Percentiles rank a stretch among this genome's conserved stretches.
Conservation (phyloP, 2,329 filamentous ascomycete genomes). For the Aspergillus udagawae region DNA sequence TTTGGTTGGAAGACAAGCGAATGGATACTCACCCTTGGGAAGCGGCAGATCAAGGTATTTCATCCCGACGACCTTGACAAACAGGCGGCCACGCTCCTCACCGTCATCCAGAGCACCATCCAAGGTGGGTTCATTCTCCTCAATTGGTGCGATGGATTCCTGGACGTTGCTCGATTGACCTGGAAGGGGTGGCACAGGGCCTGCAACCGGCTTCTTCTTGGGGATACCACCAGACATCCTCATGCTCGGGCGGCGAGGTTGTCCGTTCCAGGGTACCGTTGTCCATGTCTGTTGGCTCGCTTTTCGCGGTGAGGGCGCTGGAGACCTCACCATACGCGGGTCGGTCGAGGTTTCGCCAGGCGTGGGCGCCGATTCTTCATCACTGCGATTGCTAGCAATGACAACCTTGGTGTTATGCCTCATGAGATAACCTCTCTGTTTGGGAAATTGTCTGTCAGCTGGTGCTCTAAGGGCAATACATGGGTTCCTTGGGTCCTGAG, state of each 20-base stretch:
- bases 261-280: slow-evolving; percentile 93
- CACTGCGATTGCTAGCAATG: slow-evolving; percentile 73
- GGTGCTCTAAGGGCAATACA: slow-evolving; percentile 26
- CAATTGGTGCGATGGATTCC: slow-evolving; percentile 58
- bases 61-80: slow-evolving; percentile 97
- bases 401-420: slow-evolving; percentile 97
- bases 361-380: slow-evolving; percentile 46
- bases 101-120: slow-evolving; percentile 66
- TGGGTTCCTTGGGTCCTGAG: slow-evolving; percentile 10
- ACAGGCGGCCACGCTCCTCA: slow-evolving; percentile 82
- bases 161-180: slow-evolving; percentile 79
- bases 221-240: slow-evolving; percentile 55
- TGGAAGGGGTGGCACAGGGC: slow-evolving; percentile 75
- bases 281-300: slow-evolving; percentile 87
- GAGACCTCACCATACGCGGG: slow-evolving; percentile 53
- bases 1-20: neutral
- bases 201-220: slow-evolving; percentile 58
- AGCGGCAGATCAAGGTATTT: slow-evolving; percentile 92
- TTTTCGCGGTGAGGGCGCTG: slow-evolving; percentile 70
- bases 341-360: slow-evolving; percentile 22
- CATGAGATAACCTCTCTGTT: slow-evolving; percentile 98
- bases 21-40: slow-evolving; percentile 69
- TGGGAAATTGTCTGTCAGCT: slow-evolving; percentile 61
- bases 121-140: slow-evolving; percentile 65
- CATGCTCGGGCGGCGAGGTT: slow-evolving; percentile 64